Evolutionary conservation across 768 basidiomycete species (phyloP).

Genomic region (Tephrocybe sp.): DNA sequence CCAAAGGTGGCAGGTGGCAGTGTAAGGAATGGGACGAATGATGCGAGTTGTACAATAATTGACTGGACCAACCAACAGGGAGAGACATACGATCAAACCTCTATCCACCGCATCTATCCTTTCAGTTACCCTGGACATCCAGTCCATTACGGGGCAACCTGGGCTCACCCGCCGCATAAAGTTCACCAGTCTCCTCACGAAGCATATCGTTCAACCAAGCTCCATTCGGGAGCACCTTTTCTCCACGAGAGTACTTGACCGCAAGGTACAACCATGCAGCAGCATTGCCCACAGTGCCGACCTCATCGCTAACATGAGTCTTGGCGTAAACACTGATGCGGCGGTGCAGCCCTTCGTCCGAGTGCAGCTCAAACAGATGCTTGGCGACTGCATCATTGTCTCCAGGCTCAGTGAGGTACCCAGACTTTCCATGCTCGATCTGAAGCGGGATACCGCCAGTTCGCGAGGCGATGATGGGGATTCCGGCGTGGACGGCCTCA

Average conservation of each 20-base stretch:
- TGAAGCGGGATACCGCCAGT: constrained; percentile 96
- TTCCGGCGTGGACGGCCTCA: constrained; percentile 88
- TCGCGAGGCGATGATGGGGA: constrained; percentile 77
- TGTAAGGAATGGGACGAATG: neutral
- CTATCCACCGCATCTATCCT: neutral
- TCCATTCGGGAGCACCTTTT: constrained; percentile 76
- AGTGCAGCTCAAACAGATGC: constrained; percentile 75
- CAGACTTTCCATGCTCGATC: constrained; percentile 83
- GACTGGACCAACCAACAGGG: neutral
- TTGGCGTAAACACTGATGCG: constrained; percentile 64
- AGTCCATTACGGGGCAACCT: constrained; percentile 63
- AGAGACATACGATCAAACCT: neutral
- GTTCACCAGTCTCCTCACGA: constrained; percentile 72
- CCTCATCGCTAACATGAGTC: constrained; percentile 82
- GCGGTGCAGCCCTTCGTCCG: constrained; percentile 65
- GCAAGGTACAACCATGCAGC: constrained; percentile 63
- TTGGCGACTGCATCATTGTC: constrained; percentile 75
- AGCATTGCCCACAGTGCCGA: constrained; percentile 80
- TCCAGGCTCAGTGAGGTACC: constrained; percentile 76
- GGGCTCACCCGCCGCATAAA: constrained; percentile 65
- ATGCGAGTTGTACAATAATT: neutral
- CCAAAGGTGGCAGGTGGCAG: neutral
- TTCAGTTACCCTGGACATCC: constrained; percentile 47
- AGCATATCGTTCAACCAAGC: constrained; percentile 85
- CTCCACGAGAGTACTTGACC: constrained; percentile 74